These are phyloP conservation scores for Geosmithia flava DNA, from an alignment of 2,329 filamentous ascomycete species.

Conservation along the genomic window DNA sequence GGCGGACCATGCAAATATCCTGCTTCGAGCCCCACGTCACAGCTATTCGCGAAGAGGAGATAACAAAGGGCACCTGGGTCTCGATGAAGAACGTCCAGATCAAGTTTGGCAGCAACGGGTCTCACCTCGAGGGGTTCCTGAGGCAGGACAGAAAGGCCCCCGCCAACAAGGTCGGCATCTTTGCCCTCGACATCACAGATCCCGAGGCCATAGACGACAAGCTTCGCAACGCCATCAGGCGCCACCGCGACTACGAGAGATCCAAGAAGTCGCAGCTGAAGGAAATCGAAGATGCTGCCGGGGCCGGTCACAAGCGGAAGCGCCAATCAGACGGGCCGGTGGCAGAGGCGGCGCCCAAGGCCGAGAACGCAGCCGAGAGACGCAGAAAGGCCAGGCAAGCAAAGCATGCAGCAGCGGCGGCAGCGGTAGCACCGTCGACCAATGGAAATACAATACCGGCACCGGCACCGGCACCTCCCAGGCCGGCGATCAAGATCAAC, in stretches of 20 bases:
- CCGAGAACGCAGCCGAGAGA: slow-evolving; percentile 6
- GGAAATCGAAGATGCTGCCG: slow-evolving; percentile 21
- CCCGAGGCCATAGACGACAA: slow-evolving; percentile 29
- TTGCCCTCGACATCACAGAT: slow-evolving; percentile 29
- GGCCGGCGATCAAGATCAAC: background rate
- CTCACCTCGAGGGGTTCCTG: slow-evolving; percentile 59
- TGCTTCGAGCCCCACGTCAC: slow-evolving; percentile 56
- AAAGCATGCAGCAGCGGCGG: background rate
- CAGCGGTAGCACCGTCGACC: background rate
- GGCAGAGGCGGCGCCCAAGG: slow-evolving; percentile 9
- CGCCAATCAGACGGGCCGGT: slow-evolving; percentile 8
- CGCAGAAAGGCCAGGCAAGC: background rate
- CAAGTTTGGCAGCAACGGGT: slow-evolving; percentile 37
- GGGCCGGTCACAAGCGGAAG: slow-evolving; percentile 25
- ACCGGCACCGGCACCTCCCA: background rate
- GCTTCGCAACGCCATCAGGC: slow-evolving; percentile 44
- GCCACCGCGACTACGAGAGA: slow-evolving; percentile 53
- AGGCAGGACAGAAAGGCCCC: slow-evolving; percentile 41
- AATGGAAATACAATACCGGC: background rate
- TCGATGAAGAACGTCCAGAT: slow-evolving; percentile 61
- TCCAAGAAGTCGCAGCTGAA: slow-evolving; percentile 26
- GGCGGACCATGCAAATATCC: slow-evolving; percentile 57
- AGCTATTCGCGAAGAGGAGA: slow-evolving; percentile 35
- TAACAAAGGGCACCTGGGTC: slow-evolving; percentile 51
- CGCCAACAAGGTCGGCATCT: slow-evolving; percentile 42